phyloP scores from a whole-genome alignment of 2,329 filamentous ascomycete genomes.

The Diplocarpon mali region DNA sequence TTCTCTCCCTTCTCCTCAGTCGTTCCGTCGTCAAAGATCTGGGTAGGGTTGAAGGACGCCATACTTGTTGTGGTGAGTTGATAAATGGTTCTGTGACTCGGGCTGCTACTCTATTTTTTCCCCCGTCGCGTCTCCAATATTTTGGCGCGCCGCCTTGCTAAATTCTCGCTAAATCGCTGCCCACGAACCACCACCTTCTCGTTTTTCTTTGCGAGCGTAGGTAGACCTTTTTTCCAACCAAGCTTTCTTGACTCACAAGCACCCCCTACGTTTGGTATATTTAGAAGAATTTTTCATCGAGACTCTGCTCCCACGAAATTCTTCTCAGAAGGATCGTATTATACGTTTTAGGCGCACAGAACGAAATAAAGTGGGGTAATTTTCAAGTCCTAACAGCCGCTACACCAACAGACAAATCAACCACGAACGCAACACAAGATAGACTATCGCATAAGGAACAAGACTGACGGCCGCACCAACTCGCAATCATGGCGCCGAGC shows the following conservation, averaged over 20 bases:
- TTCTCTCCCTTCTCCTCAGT: constrained; percentile 98
- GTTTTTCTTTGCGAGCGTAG: background rate
- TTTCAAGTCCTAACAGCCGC: background rate
- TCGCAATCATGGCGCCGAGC: constrained; percentile 72
- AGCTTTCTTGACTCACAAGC: background rate
- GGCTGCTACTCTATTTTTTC: constrained; percentile 5
- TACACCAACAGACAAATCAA: constrained; percentile 1
- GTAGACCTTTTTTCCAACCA: background rate
- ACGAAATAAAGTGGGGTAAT: constrained; percentile 16
- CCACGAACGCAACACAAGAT: background rate
- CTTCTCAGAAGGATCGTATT: background rate
- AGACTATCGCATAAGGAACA: constrained; percentile 2
- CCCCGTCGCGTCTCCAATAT: constrained; percentile 4
- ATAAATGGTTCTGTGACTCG: background rate
- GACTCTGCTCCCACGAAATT: background rate
- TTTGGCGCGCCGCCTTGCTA: constrained; percentile 4
- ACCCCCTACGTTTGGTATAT: background rate
- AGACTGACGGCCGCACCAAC: constrained; percentile 9
- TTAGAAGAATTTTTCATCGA: background rate
- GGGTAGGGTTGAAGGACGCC: constrained; percentile 71
- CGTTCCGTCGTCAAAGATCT: constrained; percentile 96
- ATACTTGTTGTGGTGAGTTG: constrained; percentile 12
- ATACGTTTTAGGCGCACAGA: background rate
- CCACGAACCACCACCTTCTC: constrained; percentile 1
- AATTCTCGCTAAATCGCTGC: constrained; percentile 5